Base-by-base conservation (phyloP, 495 filamentous ascomycete genomes). In the Aspergillus bertholletiae region DNA sequence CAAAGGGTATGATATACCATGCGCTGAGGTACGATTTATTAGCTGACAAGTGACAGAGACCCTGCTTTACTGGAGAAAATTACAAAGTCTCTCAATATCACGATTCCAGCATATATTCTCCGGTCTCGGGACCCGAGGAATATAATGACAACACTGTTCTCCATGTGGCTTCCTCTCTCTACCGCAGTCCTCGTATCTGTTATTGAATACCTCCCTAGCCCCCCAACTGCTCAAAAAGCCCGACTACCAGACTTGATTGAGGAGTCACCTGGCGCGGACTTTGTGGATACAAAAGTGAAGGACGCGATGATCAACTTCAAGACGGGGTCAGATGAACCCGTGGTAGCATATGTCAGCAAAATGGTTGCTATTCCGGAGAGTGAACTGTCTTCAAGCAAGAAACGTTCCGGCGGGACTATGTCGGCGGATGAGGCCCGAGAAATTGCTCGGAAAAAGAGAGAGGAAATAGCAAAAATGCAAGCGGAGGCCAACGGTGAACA, bases 331-430 rank as follows among this genome's bases (percentile, higher is more conserved):
- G 79, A 83, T 0, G 87, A 87, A 45, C 93, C 94, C 2, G 85
- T 95, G 3, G 89, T 97, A 7, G 94, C 92, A 9, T 99, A 95
- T 59, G 90, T 99, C 39, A 97, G 92, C 71, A 99, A 99, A 70
- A 96, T 99, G 92, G 88, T 96, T 20, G 91, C 94, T 1, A 83
- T 97, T 17, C 92, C 90, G 2, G 89, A 92, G 62, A 96, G 89
- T 62, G 92, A 97, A 56, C 78, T 99, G 17, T 84, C 85, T 2
- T 90, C 92, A 56, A 93, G 85, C 64, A 82, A 88, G 24, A 82
- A 86, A 57, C 73, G 76, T 7, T 71, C 70, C 26, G 87, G 87
- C 1, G 65, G 62, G 17, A 78, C 82, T 26, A 80, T 99, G 61
- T 93, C 83, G 49, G 85, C 89, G 0, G 95, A 94, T 39, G 95